These are phyloP conservation scores for Heteromeles arbutifolia DNA, from an alignment of 306 rosid species.

Conservation along the genomic window DNA sequence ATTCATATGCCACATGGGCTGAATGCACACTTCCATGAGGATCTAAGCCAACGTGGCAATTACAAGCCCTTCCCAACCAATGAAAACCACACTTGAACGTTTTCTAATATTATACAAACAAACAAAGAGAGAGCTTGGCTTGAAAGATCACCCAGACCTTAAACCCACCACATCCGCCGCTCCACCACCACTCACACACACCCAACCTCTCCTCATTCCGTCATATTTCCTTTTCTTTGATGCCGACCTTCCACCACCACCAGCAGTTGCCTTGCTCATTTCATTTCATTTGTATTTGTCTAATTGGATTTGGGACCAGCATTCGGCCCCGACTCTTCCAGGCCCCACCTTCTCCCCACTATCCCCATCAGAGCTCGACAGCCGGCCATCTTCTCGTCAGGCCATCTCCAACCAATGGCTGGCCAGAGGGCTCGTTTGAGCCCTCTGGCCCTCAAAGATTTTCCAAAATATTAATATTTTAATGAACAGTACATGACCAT, in stretches of 20 bases:
- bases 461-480: too few species aligned
- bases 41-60: background rate
- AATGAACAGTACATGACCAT: too few species aligned
- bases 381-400: background rate
- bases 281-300: background rate
- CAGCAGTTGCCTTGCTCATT: background rate
- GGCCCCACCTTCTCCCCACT: background rate
- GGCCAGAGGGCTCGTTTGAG: too few species aligned
- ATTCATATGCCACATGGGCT: background rate
- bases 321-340: background rate
- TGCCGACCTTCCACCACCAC: constrained; percentile 32
- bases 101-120: background rate
- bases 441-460: too few species aligned
- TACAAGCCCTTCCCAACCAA: constrained; percentile 7
- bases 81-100: constrained; percentile 42
- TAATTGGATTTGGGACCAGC: background rate
- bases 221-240: background rate
- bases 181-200: background rate
- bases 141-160: constrained; percentile 28
- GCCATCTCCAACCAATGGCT: too few species aligned
- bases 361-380: background rate
- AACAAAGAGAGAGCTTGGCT: constrained; percentile 24
- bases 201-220: background rate
- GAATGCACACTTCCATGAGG: background rate
- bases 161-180: constrained; percentile 5